phyloP scores from a whole-genome alignment of 2,329 filamentous ascomycete species.

The Ophiocordyceps polyrhachis-furcata region DNA sequence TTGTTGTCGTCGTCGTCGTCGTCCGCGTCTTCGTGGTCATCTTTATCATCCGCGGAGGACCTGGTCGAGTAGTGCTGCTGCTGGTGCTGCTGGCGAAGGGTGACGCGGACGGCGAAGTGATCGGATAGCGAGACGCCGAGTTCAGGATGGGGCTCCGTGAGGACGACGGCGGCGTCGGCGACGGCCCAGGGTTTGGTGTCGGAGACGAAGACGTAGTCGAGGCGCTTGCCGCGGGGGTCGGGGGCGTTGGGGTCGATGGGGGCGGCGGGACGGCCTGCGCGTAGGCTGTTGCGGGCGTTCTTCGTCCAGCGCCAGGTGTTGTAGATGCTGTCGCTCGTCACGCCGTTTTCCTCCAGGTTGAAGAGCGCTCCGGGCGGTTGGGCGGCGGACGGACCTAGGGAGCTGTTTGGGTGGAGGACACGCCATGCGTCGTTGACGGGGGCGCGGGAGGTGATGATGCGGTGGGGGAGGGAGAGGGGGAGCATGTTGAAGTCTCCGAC shows the following conservation, averaged over 20 bases:
- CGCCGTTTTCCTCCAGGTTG: conserved; percentile 66
- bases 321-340: conserved; percentile 66
- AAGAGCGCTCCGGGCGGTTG: conserved; percentile 62
- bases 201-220: conserved; percentile 87
- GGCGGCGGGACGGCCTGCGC: conserved; percentile 34
- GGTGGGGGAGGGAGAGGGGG: conserved; percentile 69
- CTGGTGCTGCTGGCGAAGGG: conserved; percentile 33
- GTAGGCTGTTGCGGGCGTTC: conserved; percentile 46
- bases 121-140: conserved; percentile 79
- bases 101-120: conserved; percentile 81
- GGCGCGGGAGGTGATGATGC: conserved; percentile 59
- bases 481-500: conserved; percentile 95
- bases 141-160: conserved; percentile 64
- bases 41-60: conserved; percentile 5
- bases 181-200: conserved; percentile 46
- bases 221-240: conserved; percentile 63
- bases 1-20: conserved; percentile 7
- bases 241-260: conserved; percentile 42
- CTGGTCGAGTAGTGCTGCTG: conserved; percentile 19
- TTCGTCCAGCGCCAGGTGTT: conserved; percentile 92
- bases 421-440: conserved; percentile 74
- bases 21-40: conserved; percentile 7
- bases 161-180: conserved; percentile 51
- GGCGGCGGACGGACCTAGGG: conserved; percentile 54
- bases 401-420: conserved; percentile 64